Percentiles rank a stretch among this genome's conserved stretches.
Conservation (phyloP, 208 protist species). For the Leishmania major region DNA sequence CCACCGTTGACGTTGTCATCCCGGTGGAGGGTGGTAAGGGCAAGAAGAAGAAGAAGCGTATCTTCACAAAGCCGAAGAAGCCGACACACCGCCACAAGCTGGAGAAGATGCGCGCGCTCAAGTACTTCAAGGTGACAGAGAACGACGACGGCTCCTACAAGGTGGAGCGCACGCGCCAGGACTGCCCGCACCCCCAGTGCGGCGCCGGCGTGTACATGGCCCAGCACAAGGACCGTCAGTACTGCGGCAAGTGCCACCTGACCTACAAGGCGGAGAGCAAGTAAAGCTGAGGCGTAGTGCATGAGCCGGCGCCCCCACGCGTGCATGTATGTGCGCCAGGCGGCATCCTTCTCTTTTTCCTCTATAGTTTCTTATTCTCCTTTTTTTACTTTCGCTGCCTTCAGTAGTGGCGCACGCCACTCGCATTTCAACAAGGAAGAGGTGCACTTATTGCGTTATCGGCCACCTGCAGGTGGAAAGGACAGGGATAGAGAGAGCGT, state of each 20-base stretch:
- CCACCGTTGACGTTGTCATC: constrained; percentile 90
- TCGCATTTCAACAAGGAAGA: background rate
- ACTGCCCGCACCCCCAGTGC: constrained; percentile 96
- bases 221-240: constrained; percentile 98
- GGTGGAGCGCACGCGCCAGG: constrained; percentile 94
- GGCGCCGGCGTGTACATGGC: constrained; percentile 99
- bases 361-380: background rate
- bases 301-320: background rate
- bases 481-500: background rate
- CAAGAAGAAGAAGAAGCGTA: constrained; percentile 99
- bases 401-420: background rate
- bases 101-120: constrained; percentile 98
- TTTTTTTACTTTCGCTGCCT: background rate
- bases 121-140: constrained; percentile 99
- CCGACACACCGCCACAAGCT: constrained; percentile 98
- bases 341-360: background rate
- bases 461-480: background rate
- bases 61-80: constrained; percentile 99
- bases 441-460: background rate
- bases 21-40: constrained; percentile 93
- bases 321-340: background rate
- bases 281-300: background rate
- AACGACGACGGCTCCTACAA: constrained; percentile 96
- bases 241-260: constrained; percentile 99
- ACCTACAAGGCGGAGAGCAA: constrained; percentile 86